These are phyloP conservation scores for Lyophyllum atratum DNA, from an alignment of 768 basidiomycete species.

Conservation along the genomic window DNA sequence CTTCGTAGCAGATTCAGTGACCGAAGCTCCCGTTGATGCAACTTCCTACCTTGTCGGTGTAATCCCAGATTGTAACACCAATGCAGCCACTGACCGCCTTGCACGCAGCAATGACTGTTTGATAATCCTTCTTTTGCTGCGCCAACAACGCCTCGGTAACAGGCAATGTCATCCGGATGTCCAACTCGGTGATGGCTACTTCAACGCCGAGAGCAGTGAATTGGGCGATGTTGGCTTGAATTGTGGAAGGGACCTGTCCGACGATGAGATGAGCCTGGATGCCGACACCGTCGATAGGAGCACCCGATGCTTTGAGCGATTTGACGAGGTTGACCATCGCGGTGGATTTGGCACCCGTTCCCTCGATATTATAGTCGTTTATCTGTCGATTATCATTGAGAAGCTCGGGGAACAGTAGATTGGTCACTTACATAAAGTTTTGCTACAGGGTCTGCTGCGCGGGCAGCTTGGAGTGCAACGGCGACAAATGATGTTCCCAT, in stretches of 20 bases:
- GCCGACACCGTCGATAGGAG: constrained; percentile 64
- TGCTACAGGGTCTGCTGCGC: constrained; percentile 52
- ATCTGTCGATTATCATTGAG: constrained; percentile 22
- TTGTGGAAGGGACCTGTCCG: constrained; percentile 49
- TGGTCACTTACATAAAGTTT: constrained; percentile 51
- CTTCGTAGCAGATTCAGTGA: constrained; percentile 8
- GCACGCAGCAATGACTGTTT: constrained; percentile 57
- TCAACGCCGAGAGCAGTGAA: constrained; percentile 65
- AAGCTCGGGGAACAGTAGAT: neutral
- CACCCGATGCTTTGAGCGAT: constrained; percentile 44
- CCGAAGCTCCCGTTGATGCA: neutral
- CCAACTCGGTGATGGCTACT: constrained; percentile 70
- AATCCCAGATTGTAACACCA: constrained; percentile 50
- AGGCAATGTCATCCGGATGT: constrained; percentile 61
- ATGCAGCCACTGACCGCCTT: constrained; percentile 42
- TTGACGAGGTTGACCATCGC: constrained; percentile 55
- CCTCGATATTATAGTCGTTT: constrained; percentile 45
- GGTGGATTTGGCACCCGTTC: constrained; percentile 52
- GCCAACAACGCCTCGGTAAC: constrained; percentile 46
- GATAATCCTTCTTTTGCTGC: constrained; percentile 61
- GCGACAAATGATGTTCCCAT: constrained; percentile 39
- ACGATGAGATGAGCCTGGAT: constrained; percentile 63
- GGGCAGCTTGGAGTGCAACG: constrained; percentile 43
- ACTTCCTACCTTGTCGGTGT: constrained; percentile 25
- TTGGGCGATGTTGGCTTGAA: constrained; percentile 49